A percentile compares a stretch with the other conserved stretches of the same genome.
These are phyloP conservation scores for Micromonas pusilla DNA, from an alignment of 139 green algal species.

Conservation along the genomic window DNA sequence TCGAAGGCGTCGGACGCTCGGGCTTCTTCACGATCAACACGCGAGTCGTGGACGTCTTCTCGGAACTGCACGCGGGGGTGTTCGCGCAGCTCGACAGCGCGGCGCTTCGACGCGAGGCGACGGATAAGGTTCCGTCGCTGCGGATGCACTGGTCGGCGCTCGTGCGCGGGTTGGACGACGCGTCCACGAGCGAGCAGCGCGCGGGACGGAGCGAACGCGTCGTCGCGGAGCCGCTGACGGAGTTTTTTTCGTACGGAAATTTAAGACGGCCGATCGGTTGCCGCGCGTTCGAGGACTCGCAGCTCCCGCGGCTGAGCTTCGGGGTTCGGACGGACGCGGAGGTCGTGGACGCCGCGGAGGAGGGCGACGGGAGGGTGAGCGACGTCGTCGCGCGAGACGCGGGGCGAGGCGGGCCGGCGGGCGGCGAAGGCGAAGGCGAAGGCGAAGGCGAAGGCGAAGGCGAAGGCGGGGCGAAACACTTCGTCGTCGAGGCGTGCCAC, in stretches of 20 bases:
- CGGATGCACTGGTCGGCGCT: not conserved
- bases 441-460: no score
- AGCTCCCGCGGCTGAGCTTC: not conserved
- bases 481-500: not conserved
- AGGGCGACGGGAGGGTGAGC: not conserved
- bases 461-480: not conserved
- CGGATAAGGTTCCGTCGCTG: not conserved
- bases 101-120: not conserved
- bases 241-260: not conserved
- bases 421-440: no score
- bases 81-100: conserved; percentile 21
- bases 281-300: not conserved
- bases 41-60: conserved; percentile 26
- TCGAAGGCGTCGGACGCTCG: conserved; percentile 47
- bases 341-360: not conserved
- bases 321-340: not conserved
- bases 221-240: not conserved
- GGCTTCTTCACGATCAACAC: conserved; percentile 59
- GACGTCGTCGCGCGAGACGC: not conserved
- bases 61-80: not conserved
- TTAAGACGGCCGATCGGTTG: not conserved
- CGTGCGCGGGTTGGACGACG: not conserved
- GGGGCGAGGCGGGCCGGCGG: no score
- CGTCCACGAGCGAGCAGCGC: not conserved
- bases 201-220: not conserved